Evolutionary conservation across 768 basidiomycete species (phyloP).

Genomic region (Clathrus columnatus): DNA sequence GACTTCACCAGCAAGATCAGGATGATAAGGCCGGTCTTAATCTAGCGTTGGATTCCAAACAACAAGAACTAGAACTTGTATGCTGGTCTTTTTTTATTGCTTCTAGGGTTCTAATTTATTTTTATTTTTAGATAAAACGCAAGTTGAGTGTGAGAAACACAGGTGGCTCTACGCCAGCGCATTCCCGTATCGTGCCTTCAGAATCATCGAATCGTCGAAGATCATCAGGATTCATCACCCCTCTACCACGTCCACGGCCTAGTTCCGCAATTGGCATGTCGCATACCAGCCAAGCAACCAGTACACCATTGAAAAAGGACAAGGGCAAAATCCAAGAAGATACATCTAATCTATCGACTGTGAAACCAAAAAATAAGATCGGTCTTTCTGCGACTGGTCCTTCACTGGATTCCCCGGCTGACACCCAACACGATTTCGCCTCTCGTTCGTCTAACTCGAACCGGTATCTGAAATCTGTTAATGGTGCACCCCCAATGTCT

Average conservation of each 20-base stretch:
- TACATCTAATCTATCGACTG: neutral
- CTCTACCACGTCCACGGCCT: constrained; percentile 47
- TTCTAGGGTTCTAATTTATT: neutral
- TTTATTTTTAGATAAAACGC: constrained; percentile 47
- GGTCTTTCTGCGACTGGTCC: neutral
- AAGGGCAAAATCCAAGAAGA: neutral
- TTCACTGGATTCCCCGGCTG: neutral
- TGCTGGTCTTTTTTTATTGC: constrained; percentile 23
- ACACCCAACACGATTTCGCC: neutral
- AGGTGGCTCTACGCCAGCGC: constrained; percentile 48
- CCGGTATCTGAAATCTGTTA: neutral
- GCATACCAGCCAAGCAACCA: neutral
- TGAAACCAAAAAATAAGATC: neutral
- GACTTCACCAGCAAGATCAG: constrained; percentile 56
- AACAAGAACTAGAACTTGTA: constrained; percentile 88
- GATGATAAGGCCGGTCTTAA: constrained; percentile 80
- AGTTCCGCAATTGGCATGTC: constrained; percentile 44
- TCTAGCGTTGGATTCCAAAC: constrained; percentile 88
- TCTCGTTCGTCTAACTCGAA: neutral
- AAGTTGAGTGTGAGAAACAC: constrained; percentile 48
- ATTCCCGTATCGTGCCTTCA: constrained; percentile 27
- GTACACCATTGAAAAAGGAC: neutral
- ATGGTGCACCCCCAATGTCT: neutral
- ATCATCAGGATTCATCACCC: constrained; percentile 49
- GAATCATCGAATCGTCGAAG: constrained; percentile 38